Evolutionary conservation across 352 stramenopile species (phyloP).

Genomic region (Phytopythium chamaehyphon): DNA sequence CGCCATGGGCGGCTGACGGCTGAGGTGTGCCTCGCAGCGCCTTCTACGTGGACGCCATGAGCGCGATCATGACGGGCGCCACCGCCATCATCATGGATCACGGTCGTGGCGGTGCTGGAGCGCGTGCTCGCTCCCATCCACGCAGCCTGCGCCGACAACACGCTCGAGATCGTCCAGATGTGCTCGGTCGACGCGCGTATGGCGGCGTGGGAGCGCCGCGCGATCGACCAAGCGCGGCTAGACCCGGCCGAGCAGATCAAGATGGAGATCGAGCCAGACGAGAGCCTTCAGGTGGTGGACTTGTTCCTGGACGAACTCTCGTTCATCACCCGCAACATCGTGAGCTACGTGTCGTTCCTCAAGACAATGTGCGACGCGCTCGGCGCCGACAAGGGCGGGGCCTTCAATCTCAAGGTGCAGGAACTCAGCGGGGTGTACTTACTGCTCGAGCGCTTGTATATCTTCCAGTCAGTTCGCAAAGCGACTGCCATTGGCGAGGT

Average conservation of each 20-base stretch:
- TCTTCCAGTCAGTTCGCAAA: slow-evolving; percentile 84
- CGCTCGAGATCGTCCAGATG: slow-evolving; percentile 68
- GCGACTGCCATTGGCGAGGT: slow-evolving; percentile 76
- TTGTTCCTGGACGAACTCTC: slow-evolving; percentile 77
- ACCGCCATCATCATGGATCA: too few relatives aligned
- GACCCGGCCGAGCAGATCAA: slow-evolving; percentile 22
- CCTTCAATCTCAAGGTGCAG: slow-evolving; percentile 59
- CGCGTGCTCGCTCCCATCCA: slow-evolving; percentile 63
- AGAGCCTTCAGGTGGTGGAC: slow-evolving; percentile 86
- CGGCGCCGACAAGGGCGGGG: slow-evolving; percentile 21
- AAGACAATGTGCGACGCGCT: slow-evolving; percentile 46
- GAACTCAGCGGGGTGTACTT: slow-evolving; percentile 81
- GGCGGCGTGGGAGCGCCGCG: slow-evolving; percentile 70
- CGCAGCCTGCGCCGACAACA: slow-evolving; percentile 36
- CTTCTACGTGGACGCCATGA: slow-evolving; percentile 84
- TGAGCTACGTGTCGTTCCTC: slow-evolving; percentile 64
- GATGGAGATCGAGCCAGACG: slow-evolving; percentile 51
- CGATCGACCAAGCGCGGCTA: slow-evolving; percentile 49
- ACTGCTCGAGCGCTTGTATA: slow-evolving; percentile 79
- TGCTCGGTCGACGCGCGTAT: slow-evolving; percentile 72
- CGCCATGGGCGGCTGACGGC: not conserved
- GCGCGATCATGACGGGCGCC: slow-evolving; percentile 68
- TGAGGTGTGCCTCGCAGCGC: slow-evolving; percentile 14
- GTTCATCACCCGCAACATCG: slow-evolving; percentile 68
- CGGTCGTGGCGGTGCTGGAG: slow-evolving; percentile 29